These are phyloP conservation scores for Penicillium manginii DNA, from an alignment of 495 filamentous ascomycete species.

Conservation along the genomic window DNA sequence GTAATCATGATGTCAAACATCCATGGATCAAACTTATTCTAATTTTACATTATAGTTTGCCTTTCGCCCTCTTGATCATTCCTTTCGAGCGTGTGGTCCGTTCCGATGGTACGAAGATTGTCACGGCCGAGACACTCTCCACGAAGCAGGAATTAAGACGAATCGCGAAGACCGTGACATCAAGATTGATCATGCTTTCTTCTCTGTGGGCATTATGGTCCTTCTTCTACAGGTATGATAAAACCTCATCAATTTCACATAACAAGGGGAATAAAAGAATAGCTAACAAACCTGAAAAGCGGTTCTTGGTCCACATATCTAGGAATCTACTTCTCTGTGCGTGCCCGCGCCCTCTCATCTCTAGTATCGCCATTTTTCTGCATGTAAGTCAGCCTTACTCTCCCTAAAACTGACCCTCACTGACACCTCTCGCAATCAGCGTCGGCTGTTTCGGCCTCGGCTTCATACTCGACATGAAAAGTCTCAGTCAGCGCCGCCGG, in stretches of 20 bases:
- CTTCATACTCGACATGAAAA: constrained; percentile 37
- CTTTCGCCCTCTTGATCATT: constrained; percentile 31
- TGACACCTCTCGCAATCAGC: constrained; percentile 5
- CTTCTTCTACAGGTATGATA: constrained; percentile 34
- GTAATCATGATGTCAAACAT: too few species aligned
- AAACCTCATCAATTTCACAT: not conserved
- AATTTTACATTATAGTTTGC: constrained; percentile 18
- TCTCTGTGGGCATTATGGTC: constrained; percentile 35
- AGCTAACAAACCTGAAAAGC: constrained; percentile 19
- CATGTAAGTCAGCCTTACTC: constrained; percentile 22
- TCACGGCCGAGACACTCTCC: constrained; percentile 31
- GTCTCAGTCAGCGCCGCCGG: constrained; percentile 32
- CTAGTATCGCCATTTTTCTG: constrained; percentile 37
- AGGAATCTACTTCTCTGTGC: constrained; percentile 35
- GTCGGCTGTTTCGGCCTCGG: constrained; percentile 39
- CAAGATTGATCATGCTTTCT: constrained; percentile 32
- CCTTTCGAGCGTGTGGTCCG: constrained; percentile 34
- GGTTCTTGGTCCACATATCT: constrained; percentile 35
- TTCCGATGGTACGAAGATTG: constrained; percentile 32
- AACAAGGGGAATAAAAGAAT: not conserved
- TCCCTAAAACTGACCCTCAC: not conserved
- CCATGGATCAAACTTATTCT: not conserved
- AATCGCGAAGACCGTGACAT: constrained; percentile 33
- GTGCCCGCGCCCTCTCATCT: constrained; percentile 35
- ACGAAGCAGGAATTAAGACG: constrained; percentile 31